phyloP scores from a whole-genome alignment of 73 alveolate species.

The Paramecium sonneborni region DNA sequence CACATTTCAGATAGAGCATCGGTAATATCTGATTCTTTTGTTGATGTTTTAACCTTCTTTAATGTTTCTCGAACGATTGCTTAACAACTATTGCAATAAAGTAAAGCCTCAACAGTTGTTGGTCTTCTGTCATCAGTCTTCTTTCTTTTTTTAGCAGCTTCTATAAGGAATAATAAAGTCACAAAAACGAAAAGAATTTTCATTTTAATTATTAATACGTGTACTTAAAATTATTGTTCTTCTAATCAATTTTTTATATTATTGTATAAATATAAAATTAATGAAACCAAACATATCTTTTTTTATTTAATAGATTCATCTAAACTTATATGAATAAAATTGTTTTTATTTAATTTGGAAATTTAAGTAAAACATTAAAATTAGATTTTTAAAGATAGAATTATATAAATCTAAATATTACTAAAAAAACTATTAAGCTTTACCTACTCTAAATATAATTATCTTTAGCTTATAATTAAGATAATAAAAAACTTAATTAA shows the following conservation, averaged over 20 bases:
- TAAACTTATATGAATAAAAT: too few relatives aligned
- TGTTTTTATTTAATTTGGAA: too few relatives aligned
- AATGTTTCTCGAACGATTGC: constrained; percentile 57
- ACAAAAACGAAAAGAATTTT: constrained; percentile 42
- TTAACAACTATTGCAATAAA: constrained; percentile 63
- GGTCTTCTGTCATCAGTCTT: constrained; percentile 54
- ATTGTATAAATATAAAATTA: too few relatives aligned
- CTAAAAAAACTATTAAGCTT: too few relatives aligned
- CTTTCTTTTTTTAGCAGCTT: constrained; percentile 41
- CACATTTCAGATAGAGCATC: constrained; percentile 57
- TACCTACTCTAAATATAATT: too few relatives aligned
- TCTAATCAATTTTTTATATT: not conserved
- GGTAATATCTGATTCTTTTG: constrained; percentile 54
- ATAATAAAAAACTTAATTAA: too few relatives aligned
- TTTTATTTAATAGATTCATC: too few relatives aligned
- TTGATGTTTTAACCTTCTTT: constrained; percentile 58
- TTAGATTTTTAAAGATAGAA: too few relatives aligned
- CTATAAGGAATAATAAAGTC: not conserved
- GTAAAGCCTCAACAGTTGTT: constrained; percentile 54
- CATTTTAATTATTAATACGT: constrained; percentile 18
- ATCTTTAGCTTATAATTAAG: too few relatives aligned
- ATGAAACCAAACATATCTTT: too few relatives aligned
- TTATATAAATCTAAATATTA: too few relatives aligned
- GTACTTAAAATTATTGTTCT: not conserved
- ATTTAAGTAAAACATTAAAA: too few relatives aligned